Evolutionary conservation across 1,139 yeast species (phyloP).

Genomic region (Taphrina flavorubra): DNA sequence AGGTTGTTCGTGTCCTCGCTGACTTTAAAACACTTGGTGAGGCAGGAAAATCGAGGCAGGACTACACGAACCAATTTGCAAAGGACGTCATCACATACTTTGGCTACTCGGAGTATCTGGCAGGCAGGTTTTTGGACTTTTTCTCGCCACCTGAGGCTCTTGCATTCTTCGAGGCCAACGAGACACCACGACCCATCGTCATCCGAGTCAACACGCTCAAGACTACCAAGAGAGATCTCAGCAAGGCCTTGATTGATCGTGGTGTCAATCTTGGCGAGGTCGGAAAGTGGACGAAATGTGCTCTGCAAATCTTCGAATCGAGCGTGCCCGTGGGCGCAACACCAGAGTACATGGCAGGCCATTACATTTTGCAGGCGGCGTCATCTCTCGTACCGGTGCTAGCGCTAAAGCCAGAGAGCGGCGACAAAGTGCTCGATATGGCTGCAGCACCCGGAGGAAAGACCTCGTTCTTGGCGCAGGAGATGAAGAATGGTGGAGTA

Average conservation of each 20-base stretch:
- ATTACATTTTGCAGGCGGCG: constrained; percentile 97
- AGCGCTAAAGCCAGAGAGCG: constrained; percentile 96
- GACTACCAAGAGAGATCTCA: constrained; percentile 93
- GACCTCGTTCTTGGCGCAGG: constrained; percentile 91
- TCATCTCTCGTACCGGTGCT: constrained; percentile 96
- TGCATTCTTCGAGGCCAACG: constrained; percentile 98
- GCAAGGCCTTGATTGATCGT: constrained; percentile 91
- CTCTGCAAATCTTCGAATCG: constrained; percentile 93
- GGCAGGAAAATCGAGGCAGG: constrained; percentile 82
- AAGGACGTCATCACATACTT: constrained; percentile 90
- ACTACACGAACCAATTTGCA: constrained; percentile 75
- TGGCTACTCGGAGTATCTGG: constrained; percentile 94
- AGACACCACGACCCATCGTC: constrained; percentile 93
- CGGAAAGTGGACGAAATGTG: constrained; percentile 98
- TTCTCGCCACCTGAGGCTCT: constrained; percentile 95
- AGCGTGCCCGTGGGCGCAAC: constrained; percentile 99
- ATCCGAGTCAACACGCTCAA: constrained; percentile 94
- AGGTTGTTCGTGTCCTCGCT: constrained; percentile 92
- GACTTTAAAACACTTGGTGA: constrained; percentile 84
- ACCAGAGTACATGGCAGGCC: constrained; percentile 97
- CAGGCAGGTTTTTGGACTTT: constrained; percentile 86
- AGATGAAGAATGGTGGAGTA: constrained; percentile 98
- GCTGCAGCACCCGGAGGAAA: constrained; percentile 99
- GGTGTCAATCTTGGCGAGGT: constrained; percentile 98
- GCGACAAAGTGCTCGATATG: constrained; percentile 95